These are phyloP conservation scores for Apiotrichum brassicae DNA, from an alignment of 1,284 basidiomycete species.

Conservation along the genomic window DNA sequence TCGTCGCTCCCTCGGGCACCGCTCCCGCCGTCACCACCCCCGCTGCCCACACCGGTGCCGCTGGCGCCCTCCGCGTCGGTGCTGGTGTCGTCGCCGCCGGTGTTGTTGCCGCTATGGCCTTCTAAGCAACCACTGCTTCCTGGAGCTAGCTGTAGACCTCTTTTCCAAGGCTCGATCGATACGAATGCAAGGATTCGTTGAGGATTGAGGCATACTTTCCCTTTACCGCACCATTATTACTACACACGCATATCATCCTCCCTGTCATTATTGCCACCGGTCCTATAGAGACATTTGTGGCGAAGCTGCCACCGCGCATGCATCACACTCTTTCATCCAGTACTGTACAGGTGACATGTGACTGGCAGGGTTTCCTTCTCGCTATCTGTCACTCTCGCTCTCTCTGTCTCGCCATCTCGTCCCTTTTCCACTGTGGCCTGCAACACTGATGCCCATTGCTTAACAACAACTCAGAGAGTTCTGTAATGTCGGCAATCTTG, in stretches of 20 bases:
- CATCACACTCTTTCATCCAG: background rate
- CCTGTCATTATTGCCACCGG: background rate
- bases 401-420: too few relatives aligned
- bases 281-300: background rate
- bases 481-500: too few relatives aligned
- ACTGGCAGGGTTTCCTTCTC: too few relatives aligned
- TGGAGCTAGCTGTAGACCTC: background rate
- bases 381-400: too few relatives aligned
- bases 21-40: conserved; percentile 6
- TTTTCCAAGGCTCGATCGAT: background rate
- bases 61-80: conserved; percentile 16
- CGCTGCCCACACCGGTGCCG: conserved; percentile 23
- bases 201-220: background rate
- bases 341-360: too few relatives aligned
- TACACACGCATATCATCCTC: background rate
- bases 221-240: too few relatives aligned
- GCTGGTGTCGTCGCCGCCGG: conserved; percentile 6
- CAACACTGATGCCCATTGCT: too few relatives aligned
- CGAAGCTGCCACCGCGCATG: background rate
- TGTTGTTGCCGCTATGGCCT: conserved; percentile 3
- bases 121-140: conserved; percentile 1
- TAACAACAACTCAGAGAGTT: too few relatives aligned
- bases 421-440: too few relatives aligned
- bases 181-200: background rate
- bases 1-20: conserved; percentile 13